Percentiles rank a stretch among this genome's conserved stretches.
phyloP scores from a whole-genome alignment of 169 alveolate species.

The Plasmodium relictum region DNA sequence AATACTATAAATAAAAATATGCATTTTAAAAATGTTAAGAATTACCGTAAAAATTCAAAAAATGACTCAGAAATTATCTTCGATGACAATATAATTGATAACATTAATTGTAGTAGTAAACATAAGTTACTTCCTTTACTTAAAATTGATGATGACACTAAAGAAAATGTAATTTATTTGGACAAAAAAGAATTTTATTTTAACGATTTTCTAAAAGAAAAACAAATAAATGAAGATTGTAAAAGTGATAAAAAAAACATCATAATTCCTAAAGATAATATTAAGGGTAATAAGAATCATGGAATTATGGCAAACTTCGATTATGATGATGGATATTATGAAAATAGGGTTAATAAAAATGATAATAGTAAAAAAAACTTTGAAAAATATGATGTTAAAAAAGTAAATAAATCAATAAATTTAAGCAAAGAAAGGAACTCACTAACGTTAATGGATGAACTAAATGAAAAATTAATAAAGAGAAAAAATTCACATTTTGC shows the following conservation, averaged over 20 bases:
- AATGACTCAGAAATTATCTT: background rate
- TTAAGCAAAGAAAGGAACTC: constrained; percentile 2
- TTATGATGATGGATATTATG: background rate
- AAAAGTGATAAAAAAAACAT: constrained; percentile 12
- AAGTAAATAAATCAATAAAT: constrained; percentile 2
- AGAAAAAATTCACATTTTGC: constrained; percentile 29
- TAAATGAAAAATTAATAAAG: constrained; percentile 35
- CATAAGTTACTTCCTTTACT: background rate
- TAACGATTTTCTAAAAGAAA: background rate
- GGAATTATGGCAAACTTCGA: constrained; percentile 21
- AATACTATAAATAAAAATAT: background rate
- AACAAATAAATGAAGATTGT: constrained; percentile 21
- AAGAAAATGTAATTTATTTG: background rate
- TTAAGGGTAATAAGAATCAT: constrained; percentile 1
- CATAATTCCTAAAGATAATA: constrained; percentile 10
- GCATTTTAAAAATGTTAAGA: background rate
- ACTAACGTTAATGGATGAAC: constrained; percentile 24
- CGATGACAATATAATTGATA: background rate
- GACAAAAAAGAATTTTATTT: background rate
- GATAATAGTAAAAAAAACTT: constrained; percentile 7
- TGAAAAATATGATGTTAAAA: constrained; percentile 9
- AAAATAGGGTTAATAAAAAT: constrained; percentile 3
- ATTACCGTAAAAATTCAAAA: background rate
- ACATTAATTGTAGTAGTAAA: background rate
- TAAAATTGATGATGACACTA: constrained; percentile 2